These are phyloP conservation scores for Cicer judaicum DNA, from an alignment of 306 rosid species.

Conservation along the genomic window DNA sequence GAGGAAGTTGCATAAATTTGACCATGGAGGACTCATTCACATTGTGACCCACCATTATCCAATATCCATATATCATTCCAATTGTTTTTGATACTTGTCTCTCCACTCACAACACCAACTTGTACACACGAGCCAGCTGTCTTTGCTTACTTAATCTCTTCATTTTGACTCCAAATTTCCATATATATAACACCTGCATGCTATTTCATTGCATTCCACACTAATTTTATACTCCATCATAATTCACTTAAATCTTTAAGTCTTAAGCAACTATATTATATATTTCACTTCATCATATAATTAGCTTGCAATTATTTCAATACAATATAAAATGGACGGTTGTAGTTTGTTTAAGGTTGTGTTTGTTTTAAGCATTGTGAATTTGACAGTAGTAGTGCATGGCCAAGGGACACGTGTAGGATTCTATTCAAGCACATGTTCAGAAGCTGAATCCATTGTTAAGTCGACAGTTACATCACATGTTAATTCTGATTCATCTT, in stretches of 20 bases:
- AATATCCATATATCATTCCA: background rate
- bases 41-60: too few relatives aligned
- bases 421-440: constrained; percentile 46
- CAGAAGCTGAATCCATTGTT: constrained; percentile 56
- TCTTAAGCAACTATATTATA: background rate
- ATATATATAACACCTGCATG: constrained; percentile 2
- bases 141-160: background rate
- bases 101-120: constrained; percentile 5
- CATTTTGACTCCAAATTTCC: background rate
- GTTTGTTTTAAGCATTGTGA: constrained; percentile 12
- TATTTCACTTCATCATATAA: background rate
- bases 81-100: background rate
- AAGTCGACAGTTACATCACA: constrained; percentile 48
- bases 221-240: too few relatives aligned
- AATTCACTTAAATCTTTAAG: background rate
- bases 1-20: too few relatives aligned
- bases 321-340: background rate
- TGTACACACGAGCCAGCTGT: background rate
- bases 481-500: constrained; percentile 35
- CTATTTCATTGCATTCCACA: background rate
- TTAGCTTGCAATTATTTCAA: background rate
- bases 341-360: background rate
- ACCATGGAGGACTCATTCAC: background rate
- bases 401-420: constrained; percentile 50
- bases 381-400: constrained; percentile 18